Evolutionary conservation across 2,329 filamentous ascomycete species (phyloP).

Genomic region (Pseudofabraea citricarpa): DNA sequence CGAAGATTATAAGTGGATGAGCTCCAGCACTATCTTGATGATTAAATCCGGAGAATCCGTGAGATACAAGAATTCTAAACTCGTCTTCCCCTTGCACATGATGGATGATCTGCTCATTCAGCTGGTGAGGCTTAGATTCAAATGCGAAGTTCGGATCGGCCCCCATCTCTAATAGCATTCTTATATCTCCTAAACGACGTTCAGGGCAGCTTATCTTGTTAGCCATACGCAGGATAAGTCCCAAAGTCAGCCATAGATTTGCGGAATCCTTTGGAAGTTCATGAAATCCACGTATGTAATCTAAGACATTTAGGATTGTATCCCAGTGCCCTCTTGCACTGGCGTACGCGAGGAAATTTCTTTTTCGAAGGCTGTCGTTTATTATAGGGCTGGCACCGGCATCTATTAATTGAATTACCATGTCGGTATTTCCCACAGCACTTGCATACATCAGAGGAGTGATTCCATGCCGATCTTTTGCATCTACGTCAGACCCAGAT

Average conservation of each 20-base stretch:
- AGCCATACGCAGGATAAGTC: background rate
- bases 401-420: background rate
- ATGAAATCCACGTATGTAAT: background rate
- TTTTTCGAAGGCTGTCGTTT: background rate
- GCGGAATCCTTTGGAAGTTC: background rate
- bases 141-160: conserved; percentile 1
- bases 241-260: background rate
- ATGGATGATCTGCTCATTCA: background rate
- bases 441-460: conserved; percentile 7
- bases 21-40: background rate
- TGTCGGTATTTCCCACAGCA: background rate
- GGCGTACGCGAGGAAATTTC: background rate
- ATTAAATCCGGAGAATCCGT: background rate
- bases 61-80: background rate
- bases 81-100: background rate
- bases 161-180: background rate
- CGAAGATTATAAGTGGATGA: background rate
- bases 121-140: background rate
- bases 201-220: background rate
- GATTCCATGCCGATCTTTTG: conserved; percentile 3
- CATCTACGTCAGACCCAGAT: conserved; percentile 2
- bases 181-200: background rate
- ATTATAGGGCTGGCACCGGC: conserved; percentile 1
- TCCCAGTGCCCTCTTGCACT: background rate
- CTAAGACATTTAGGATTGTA: background rate